A percentile compares a stretch with the other conserved stretches of the same genome.
phyloP scores from a whole-genome alignment of 768 basidiomycete species.

The Lactarius hatsudake region DNA sequence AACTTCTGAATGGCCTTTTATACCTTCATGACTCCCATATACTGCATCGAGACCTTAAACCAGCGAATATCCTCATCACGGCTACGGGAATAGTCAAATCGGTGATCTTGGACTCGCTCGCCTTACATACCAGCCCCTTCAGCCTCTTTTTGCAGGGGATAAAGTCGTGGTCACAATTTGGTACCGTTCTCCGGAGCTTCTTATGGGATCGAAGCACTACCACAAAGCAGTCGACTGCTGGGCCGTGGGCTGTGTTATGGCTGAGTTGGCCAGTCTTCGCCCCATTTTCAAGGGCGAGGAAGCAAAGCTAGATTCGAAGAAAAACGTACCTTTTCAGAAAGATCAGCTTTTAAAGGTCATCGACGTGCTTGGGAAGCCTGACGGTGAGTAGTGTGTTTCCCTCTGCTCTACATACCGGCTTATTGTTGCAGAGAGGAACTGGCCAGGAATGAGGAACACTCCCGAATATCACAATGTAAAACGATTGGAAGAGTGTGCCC shows the following conservation, averaged over 20 bases:
- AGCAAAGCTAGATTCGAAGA: conserved; percentile 95
- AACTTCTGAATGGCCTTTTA: conserved; percentile 89
- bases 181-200: conserved; percentile 96
- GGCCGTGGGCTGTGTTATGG: conserved; percentile 98
- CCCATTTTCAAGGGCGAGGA: conserved; percentile 99
- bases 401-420: conserved; percentile 7
- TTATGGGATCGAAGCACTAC: conserved; percentile 96
- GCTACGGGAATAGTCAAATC: conserved; percentile 89
- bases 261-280: conserved; percentile 86
- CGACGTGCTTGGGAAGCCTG: conserved; percentile 87
- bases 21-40: conserved; percentile 96
- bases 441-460: conserved; percentile 83
- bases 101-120: conserved; percentile 97
- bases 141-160: conserved; percentile 88
- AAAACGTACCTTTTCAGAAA: conserved; percentile 94
- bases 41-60: conserved; percentile 96
- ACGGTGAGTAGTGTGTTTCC: conserved; percentile 48
- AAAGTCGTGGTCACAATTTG: conserved; percentile 99
- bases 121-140: conserved; percentile 86
- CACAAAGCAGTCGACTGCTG: conserved; percentile 96
- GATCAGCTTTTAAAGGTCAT: conserved; percentile 97
- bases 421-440: conserved; percentile 64
- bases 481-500: conserved; percentile 65
- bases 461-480: conserved; percentile 86
- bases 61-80: conserved; percentile 96